Percentiles rank a stretch among this genome's conserved stretches.
Evolutionary conservation across 805 yeast genomes (phyloP).

Genomic region (Metschnikowia kofuensis): DNA sequence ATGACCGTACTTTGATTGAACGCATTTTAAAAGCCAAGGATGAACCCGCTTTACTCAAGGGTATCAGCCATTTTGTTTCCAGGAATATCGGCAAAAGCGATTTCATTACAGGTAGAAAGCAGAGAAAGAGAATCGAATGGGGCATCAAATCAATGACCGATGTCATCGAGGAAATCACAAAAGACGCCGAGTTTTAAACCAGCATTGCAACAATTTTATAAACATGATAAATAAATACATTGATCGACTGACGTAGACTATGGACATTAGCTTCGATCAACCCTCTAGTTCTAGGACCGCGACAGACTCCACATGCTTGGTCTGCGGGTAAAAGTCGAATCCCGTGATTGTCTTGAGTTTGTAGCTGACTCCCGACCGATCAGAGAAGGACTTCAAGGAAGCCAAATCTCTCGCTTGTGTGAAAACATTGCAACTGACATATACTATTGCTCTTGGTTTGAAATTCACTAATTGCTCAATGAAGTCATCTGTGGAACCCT

Average conservation of each 20-base stretch:
- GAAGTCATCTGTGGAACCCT: slow-evolving; percentile 36
- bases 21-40: slow-evolving; percentile 54
- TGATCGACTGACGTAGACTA: too few species aligned
- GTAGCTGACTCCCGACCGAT: slow-evolving; percentile 13
- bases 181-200: slow-evolving; percentile 9
- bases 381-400: slow-evolving; percentile 25
- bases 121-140: slow-evolving; percentile 61
- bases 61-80: slow-evolving; percentile 60
- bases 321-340: slow-evolving; percentile 53
- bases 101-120: slow-evolving; percentile 52
- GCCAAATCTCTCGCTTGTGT: slow-evolving; percentile 45
- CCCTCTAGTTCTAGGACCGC: slow-evolving; percentile 37
- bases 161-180: slow-evolving; percentile 44
- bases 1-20: slow-evolving; percentile 49
- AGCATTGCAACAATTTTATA: too few species aligned
- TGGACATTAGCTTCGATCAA: neutral
- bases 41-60: slow-evolving; percentile 57
- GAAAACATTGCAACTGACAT: slow-evolving; percentile 45
- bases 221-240: neutral
- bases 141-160: slow-evolving; percentile 56
- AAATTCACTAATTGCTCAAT: slow-evolving; percentile 36
- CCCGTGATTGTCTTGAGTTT: slow-evolving; percentile 28
- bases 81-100: slow-evolving; percentile 45
- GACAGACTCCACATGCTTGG: slow-evolving; percentile 56
- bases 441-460: slow-evolving; percentile 36